Percentiles rank a stretch among this genome's conserved stretches.
These are phyloP conservation scores for Nepenthes alata DNA, from an alignment of 179 eudicot species.

Conservation along the genomic window DNA sequence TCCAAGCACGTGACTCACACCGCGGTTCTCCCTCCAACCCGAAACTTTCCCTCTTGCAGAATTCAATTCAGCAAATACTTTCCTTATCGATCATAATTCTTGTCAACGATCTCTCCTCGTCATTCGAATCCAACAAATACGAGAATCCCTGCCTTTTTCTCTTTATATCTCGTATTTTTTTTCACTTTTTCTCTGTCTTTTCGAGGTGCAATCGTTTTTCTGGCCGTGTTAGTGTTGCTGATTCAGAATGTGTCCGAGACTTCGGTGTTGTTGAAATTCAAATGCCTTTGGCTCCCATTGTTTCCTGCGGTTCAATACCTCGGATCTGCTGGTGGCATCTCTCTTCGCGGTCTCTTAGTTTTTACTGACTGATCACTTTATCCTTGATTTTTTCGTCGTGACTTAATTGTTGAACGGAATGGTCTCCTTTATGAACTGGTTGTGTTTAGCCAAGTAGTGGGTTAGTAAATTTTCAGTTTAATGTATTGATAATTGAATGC, in stretches of 20 bases:
- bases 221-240: background rate
- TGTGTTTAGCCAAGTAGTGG: conserved; percentile 5
- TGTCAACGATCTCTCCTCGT: conserved; percentile 6
- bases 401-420: background rate
- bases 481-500: conserved; percentile 16
- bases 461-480: background rate
- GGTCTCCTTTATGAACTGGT: conserved; percentile 2
- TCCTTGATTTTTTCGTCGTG: background rate
- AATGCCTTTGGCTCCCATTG: conserved; percentile 15
- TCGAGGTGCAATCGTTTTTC: background rate
- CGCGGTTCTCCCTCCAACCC: conserved; percentile 7
- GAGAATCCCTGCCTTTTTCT: conserved; percentile 3
- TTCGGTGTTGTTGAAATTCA: conserved; percentile 16
- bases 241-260: conserved; percentile 11
- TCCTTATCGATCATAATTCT: conserved; percentile 5
- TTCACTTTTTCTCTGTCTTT: background rate
- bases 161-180: background rate
- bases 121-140: conserved; percentile 4
- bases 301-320: conserved; percentile 17
- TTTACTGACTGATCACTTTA: conserved; percentile 2
- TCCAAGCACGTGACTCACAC: conserved; percentile 36
- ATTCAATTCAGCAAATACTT: conserved; percentile 9
- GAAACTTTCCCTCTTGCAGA: conserved; percentile 12
- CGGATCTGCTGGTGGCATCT: conserved; percentile 46
- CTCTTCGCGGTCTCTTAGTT: conserved; percentile 3